These are phyloP conservation scores for Capsicum baccatum DNA, from an alignment of 257 asterid species.

Conservation along the genomic window DNA sequence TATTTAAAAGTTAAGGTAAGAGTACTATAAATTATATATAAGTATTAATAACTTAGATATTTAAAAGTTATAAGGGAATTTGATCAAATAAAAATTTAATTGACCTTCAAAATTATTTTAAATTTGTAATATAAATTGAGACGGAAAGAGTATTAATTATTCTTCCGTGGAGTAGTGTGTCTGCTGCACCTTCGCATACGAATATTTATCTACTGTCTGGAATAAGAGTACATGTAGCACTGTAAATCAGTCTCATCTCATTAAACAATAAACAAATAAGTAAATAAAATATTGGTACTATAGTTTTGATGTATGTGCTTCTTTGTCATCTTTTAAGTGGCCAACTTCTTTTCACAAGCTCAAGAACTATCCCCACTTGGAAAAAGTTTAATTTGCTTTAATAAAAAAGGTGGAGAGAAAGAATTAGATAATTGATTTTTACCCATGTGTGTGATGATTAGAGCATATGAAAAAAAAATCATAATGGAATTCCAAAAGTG, in stretches of 20 bases:
- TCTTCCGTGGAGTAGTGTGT: not conserved
- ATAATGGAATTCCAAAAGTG: conserved; percentile 23
- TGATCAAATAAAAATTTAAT: not conserved
- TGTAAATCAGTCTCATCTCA: conserved; percentile 16
- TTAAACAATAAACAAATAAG: not conserved
- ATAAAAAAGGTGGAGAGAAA: not conserved
- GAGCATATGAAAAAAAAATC: conserved; percentile 23
- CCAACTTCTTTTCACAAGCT: conserved; percentile 6
- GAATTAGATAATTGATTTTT: conserved; percentile 11
- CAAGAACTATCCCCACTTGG: not conserved
- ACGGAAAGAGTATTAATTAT: not conserved
- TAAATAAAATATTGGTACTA: not conserved
- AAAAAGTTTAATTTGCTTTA: conserved; percentile 21
- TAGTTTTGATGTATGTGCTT: not conserved
- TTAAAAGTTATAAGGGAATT: not conserved
- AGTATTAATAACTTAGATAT: not conserved
- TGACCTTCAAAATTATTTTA: not conserved
- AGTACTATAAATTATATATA: not conserved
- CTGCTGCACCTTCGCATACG: not conserved
- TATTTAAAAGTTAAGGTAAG: not conserved
- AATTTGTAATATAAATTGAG: not conserved
- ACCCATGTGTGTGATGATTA: conserved; percentile 35
- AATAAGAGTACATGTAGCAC: conserved; percentile 21
- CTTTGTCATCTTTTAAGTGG: conserved; percentile 20
- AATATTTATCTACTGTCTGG: conserved; percentile 6